phyloP scores from a whole-genome alignment of 148 eudicot genomes.

The Suaeda aralocaspica region DNA sequence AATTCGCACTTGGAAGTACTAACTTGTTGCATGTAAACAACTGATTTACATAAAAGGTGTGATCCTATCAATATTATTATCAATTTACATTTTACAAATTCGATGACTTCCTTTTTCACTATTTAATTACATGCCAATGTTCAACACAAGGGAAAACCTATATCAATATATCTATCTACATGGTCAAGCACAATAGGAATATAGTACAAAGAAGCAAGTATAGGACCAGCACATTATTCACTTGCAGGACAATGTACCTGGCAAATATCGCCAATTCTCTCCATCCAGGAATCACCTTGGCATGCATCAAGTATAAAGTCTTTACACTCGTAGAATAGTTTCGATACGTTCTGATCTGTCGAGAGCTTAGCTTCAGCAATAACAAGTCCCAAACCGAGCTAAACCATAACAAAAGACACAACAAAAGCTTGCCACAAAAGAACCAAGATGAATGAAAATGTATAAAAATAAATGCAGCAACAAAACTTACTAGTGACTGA shows the following conservation, averaged over 20 bases:
- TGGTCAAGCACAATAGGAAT: no score
- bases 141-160: not conserved
- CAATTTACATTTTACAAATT: no score
- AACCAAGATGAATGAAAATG: not conserved
- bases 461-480: conserved; percentile 9
- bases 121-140: no score
- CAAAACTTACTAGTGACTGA: conserved; percentile 62
- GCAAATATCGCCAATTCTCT: conserved; percentile 74
- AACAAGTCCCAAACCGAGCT: conserved; percentile 83
- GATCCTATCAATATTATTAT: no score
- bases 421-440: not conserved
- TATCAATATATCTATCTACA: no score
- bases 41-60: no score
- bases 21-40: no score
- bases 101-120: no score
- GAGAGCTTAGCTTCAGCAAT: conserved; percentile 69
- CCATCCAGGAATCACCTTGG: conserved; percentile 62
- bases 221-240: not conserved
- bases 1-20: no score
- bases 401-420: conserved; percentile 21
- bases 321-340: conserved; percentile 77
- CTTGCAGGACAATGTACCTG: conserved; percentile 51
- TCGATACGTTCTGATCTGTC: conserved; percentile 42
- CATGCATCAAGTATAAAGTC: conserved; percentile 62
- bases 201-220: no score